These are phyloP conservation scores for Alternaria infectoria DNA, from an alignment of 2,329 filamentous ascomycete genomes.

Conservation along the genomic window DNA sequence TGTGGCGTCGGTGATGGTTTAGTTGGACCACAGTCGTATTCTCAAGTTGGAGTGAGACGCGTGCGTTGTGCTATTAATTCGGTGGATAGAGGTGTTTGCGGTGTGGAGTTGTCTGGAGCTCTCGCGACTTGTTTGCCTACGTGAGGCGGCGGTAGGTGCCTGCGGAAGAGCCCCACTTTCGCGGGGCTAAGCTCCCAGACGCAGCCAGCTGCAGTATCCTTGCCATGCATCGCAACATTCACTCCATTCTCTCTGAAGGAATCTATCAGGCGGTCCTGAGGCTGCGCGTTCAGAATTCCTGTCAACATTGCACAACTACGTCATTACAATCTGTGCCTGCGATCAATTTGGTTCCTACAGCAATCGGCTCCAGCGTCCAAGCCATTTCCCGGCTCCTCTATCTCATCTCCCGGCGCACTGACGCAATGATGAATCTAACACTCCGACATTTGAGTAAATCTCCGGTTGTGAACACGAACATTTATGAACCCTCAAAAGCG, in stretches of 20 bases:
- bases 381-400: not conserved
- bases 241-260: not conserved
- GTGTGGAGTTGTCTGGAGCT: conserved; percentile 4
- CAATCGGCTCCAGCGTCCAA: not conserved
- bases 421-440: not conserved
- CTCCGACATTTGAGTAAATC: not conserved
- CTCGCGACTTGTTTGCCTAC: conserved; percentile 19
- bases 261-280: not conserved
- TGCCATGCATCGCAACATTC: not conserved
- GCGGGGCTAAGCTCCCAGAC: conserved; percentile 6
- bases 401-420: not conserved
- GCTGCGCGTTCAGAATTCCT: not conserved
- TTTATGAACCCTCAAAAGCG: not conserved
- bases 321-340: not conserved
- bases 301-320: not conserved
- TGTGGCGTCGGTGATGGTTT: conserved; percentile 26
- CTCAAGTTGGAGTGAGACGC: not conserved
- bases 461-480: not conserved
- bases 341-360: not conserved
- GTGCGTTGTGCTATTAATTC: not conserved
- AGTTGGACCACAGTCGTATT: not conserved
- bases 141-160: conserved; percentile 21
- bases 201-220: conserved; percentile 7
- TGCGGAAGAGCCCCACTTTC: conserved; percentile 21
- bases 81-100: not conserved